Evolutionary conservation across 352 stramenopile genomes (phyloP).

Genomic region (Pythium aphanidermatum): DNA sequence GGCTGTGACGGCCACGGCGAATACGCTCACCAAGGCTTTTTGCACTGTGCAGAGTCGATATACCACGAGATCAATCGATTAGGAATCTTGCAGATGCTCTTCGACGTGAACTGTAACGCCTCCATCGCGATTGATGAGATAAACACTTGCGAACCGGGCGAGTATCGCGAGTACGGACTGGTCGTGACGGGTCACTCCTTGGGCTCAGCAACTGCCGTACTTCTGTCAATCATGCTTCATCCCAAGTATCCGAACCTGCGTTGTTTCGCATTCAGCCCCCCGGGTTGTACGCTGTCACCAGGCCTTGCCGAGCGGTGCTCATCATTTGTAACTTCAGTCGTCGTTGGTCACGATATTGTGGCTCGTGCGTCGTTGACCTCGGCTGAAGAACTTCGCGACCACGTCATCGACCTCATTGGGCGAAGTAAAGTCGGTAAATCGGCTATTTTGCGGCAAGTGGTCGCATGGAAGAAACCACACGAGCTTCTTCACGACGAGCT

Average conservation of each 20-base stretch:
- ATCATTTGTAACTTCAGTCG: conserved; percentile 69
- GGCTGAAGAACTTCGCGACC: conserved; percentile 65
- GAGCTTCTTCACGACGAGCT: conserved; percentile 60
- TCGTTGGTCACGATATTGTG: conserved; percentile 83
- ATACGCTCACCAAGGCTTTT: conserved; percentile 78
- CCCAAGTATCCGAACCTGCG: conserved; percentile 73
- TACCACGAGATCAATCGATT: conserved; percentile 72
- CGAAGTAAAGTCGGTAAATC: conserved; percentile 84
- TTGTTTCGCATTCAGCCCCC: conserved; percentile 77
- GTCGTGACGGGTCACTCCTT: conserved; percentile 81
- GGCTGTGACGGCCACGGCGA: conserved; percentile 64
- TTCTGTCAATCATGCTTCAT: conserved; percentile 72
- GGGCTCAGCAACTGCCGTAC: conserved; percentile 59
- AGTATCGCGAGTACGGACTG: conserved; percentile 68
- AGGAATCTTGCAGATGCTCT: conserved; percentile 81
- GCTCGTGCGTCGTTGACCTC: conserved; percentile 71
- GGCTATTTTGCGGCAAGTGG: conserved; percentile 71
- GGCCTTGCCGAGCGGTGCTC: conserved; percentile 48
- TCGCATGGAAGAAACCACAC: conserved; percentile 70
- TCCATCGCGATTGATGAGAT: conserved; percentile 42
- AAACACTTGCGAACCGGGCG: conserved; percentile 51
- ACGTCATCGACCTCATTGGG: conserved; percentile 80
- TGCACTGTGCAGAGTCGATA: conserved; percentile 66
- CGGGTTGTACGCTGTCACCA: conserved; percentile 74
- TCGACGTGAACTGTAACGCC: conserved; percentile 47